Base-by-base conservation (phyloP, 495 filamentous ascomycete species). In the Chaetomium tenue region DNA sequence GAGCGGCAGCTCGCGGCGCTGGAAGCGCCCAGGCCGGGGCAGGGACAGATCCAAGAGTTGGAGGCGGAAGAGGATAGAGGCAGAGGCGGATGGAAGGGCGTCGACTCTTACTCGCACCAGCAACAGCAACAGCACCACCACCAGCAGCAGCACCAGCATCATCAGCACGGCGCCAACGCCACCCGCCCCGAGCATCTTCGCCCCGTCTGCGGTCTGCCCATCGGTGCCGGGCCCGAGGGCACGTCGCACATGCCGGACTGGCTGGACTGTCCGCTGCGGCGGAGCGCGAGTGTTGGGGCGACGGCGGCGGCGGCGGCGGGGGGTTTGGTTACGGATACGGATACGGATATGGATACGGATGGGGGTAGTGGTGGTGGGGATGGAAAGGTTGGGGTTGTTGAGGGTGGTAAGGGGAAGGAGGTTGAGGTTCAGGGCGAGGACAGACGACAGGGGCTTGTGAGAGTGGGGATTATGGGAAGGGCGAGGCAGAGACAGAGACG, bases 151-250 rank as follows among this genome's bases (percentile, higher is more conserved):
- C 42, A 42, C 33, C 39, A 18, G 8, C 9, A 8, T 7, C 33
- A 37, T 23, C 6, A 5, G 12, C 22, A 37, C 25, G 28, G 52
- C 51, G n/a, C 6, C 9, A 42, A 0, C 47, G 2, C 11, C 48
- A 26, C 0, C 25, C 51, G 28, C n/a, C 52, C 48, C 20, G 33
- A 37, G 33, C 9, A 37, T 1, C 9, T 37, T 12, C 5, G 1
- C 33, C 33, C 8, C 33, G n/a, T 70, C 39, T 69, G 65, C 25
- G 79, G 76, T 1, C 63, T 80, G 0, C 79, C 79, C 18, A 66
- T 80, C 3, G 79, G 79, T 22, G 77, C 77, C 13, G 78, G 78
- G 0, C 77, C 78, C 12, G 78, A 81, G 50, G 72, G 72, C 44
- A 58, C 48, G 28, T 33, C 48, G 0, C 72, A 75, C 56, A 61